Evolutionary conservation across 2,329 filamentous ascomycete species (phyloP), one percentile per base, ranked within the genome.

Genomic region (Aureobasidium sp.): DNA sequence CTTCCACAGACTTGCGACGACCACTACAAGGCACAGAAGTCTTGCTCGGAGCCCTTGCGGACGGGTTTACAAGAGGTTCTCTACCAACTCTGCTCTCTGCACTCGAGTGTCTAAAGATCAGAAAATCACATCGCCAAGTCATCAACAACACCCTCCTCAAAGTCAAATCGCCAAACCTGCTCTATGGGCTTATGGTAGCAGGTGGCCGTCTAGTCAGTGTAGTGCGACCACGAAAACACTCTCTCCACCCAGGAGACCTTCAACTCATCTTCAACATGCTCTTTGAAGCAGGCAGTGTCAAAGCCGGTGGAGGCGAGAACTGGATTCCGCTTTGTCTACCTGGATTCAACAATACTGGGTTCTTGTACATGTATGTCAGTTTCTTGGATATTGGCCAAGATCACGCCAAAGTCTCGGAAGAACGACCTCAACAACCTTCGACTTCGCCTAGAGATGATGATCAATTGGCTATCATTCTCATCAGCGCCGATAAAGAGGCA

Each of bases 181-280:
- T 99, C 0, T 99, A 99, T 68, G 94, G 94, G 1, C 82, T 99
- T 13, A 87, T 99, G 64, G 93, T 97, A 17, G 94, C 94, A 5
- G 92, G 92, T 13, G 93, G 92, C 5, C 88, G 89, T 69, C 86
- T 99, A 6, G 94, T 99, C 66, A 97, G 92, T 71, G 95, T 99
- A 41, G 89, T 97, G 17, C 83, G 94, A 41, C 95, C 95, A 6
- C 92, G 95, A 68, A 90, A 94, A 63, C 94, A 99, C 74, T 97
- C 92, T 0, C 81, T 99, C 2, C 95, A 99, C 69, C 94, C 95
- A 0, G 93, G 92, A 66, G 94, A 99, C 72, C 81, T 99, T 27
- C 93, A 87, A 71, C 83, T 99, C 50, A 92, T 99, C 64, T 99
- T 99, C 81, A 97, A 97, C 72, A 99, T 99, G 95, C 85, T 99